phyloP scores from a whole-genome alignment of 352 stramenopile genomes.

The Globisporangium iwayamae region DNA sequence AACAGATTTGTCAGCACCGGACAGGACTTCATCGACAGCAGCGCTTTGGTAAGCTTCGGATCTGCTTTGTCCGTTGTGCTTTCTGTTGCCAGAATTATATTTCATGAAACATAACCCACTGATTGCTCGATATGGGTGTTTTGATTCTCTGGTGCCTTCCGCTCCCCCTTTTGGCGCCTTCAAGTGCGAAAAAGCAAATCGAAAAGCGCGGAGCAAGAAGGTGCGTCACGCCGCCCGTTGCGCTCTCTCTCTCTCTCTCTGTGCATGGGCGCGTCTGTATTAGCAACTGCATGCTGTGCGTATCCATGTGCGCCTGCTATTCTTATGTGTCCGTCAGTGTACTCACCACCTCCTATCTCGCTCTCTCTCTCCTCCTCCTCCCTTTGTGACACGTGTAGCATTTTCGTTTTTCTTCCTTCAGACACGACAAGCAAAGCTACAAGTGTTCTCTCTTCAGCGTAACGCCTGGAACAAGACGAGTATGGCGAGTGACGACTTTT shows the following conservation, averaged over 20 bases:
- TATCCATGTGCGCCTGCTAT: not conserved
- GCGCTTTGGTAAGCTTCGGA: no score
- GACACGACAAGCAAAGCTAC: not conserved
- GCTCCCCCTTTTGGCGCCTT: constrained; percentile 8
- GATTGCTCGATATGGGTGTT: not conserved
- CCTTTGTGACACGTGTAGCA: not conserved
- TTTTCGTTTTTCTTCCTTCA: not conserved
- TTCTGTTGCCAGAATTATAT: not conserved
- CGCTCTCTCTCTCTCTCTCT: not conserved
- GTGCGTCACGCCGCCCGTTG: not conserved
- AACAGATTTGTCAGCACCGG: no score
- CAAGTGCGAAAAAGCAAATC: constrained; percentile 5
- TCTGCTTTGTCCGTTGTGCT: no score
- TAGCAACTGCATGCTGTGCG: not conserved
- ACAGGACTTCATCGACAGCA: not conserved
- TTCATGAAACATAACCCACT: not conserved
- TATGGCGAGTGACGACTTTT: constrained; percentile 37
- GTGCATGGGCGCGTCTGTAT: not conserved
- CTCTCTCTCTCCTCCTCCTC: not conserved
- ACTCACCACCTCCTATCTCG: not conserved
- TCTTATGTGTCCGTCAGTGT: not conserved
- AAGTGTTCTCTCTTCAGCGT: not conserved
- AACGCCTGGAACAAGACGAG: not conserved
- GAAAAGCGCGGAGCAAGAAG: not conserved
- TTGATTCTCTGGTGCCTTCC: constrained; percentile 5